A percentile compares a stretch with the other conserved stretches of the same genome.
Conservation (phyloP, 108 stramenopile species). For the Mediolabrus comicus region DNA sequence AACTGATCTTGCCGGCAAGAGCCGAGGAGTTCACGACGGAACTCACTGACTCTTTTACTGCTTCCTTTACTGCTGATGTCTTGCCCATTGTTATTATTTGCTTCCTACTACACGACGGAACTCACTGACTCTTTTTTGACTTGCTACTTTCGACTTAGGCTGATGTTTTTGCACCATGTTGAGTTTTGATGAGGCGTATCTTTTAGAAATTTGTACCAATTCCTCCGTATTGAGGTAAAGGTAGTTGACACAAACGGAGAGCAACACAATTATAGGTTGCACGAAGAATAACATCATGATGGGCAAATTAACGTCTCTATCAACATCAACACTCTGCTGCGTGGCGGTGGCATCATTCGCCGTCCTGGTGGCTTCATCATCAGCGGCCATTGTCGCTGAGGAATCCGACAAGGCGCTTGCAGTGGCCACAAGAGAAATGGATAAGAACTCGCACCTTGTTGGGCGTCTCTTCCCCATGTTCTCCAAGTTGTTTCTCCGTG, state of each 20-base stretch:
- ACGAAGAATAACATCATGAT: too few relatives aligned
- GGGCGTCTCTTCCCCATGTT: slow-evolving; percentile 6
- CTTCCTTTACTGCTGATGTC: background rate
- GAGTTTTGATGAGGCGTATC: too few relatives aligned
- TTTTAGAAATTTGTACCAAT: too few relatives aligned
- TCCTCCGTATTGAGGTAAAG: too few relatives aligned
- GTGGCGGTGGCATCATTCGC: background rate
- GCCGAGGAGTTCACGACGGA: background rate
- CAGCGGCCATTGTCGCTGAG: background rate
- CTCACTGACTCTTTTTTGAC: background rate
- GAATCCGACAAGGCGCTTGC: background rate
- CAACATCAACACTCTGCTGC: too few relatives aligned
- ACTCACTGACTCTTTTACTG: background rate
- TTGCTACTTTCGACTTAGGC: too few relatives aligned
- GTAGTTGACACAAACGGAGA: too few relatives aligned
- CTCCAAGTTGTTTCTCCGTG: slow-evolving; percentile 2
- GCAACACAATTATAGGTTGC: too few relatives aligned
- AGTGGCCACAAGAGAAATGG: background rate
- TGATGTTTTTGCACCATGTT: too few relatives aligned
- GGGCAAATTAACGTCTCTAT: background rate
- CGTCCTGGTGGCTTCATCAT: background rate
- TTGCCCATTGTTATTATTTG: background rate
- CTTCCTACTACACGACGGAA: too few relatives aligned
- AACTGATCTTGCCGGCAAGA: slow-evolving; percentile 12
- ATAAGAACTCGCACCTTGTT: slow-evolving; percentile 1